Evolutionary conservation across 495 filamentous ascomycete genomes (phyloP).

Genomic region (Daldinia vernicosa): DNA sequence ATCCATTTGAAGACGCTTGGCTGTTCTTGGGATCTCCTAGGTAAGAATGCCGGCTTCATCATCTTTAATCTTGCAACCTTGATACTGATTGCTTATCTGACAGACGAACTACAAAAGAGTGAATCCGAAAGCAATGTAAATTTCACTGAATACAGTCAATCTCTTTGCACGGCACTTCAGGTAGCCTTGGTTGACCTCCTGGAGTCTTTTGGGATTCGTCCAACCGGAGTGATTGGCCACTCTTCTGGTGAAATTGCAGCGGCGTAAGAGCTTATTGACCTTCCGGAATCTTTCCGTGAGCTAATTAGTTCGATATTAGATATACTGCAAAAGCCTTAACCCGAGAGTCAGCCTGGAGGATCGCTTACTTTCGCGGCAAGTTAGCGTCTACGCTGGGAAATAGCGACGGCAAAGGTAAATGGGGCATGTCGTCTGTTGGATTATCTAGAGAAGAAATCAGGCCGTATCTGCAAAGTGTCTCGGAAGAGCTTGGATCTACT

Average conservation of each 20-base stretch:
- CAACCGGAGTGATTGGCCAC: slow-evolving; percentile 63
- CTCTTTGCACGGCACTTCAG: slow-evolving; percentile 58
- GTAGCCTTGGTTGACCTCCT: slow-evolving; percentile 63
- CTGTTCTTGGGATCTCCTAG: neutral
- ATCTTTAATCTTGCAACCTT: neutral
- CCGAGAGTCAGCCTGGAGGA: neutral
- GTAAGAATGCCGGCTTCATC: neutral
- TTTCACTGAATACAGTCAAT: slow-evolving; percentile 41
- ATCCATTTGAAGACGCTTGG: neutral
- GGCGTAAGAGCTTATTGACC: slow-evolving; percentile 42
- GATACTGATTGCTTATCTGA: neutral
- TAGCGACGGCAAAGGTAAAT: no score
- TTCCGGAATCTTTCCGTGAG: neutral
- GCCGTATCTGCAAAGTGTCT: no score
- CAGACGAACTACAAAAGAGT: slow-evolving; percentile 6
- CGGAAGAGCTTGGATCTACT: neutral
- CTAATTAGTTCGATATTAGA: neutral
- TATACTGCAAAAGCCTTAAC: neutral
- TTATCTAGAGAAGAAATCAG: neutral
- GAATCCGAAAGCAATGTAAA: neutral
- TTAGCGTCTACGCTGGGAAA: no score
- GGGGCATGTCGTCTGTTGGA: neutral
- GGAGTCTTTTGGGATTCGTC: slow-evolving; percentile 55
- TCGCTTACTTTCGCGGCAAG: no score
- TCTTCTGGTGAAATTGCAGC: slow-evolving; percentile 70